phyloP scores from a whole-genome alignment of 2,329 filamentous ascomycete genomes.

The Apiospora aurea region DNA sequence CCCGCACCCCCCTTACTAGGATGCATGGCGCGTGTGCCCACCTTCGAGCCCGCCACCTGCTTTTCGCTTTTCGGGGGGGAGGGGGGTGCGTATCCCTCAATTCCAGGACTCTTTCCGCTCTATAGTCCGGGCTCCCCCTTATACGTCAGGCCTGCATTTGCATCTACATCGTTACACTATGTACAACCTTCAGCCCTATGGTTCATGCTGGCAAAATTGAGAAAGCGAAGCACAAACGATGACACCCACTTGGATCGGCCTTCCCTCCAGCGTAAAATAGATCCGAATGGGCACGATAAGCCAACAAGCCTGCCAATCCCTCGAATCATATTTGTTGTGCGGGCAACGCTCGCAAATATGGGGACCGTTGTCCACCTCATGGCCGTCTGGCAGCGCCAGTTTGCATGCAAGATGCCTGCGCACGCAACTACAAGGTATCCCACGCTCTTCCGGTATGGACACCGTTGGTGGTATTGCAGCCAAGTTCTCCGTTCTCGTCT shows the following conservation, averaged over 20 bases:
- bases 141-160: constrained; percentile 17
- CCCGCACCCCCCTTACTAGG: constrained; percentile 7
- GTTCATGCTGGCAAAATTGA: neutral
- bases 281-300: neutral
- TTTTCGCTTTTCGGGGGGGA: neutral
- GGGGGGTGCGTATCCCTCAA: neutral
- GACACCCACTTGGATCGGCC: neutral
- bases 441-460: neutral
- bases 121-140: neutral
- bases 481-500: neutral
- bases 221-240: neutral
- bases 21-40: constrained; percentile 4
- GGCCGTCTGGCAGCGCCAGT: neutral
- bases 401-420: neutral
- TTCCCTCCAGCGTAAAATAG: neutral
- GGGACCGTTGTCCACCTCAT: no score
- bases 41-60: neutral
- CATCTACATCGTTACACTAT: constrained; percentile 14
- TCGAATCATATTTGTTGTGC: neutral
- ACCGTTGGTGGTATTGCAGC: neutral
- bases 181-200: constrained; percentile 17
- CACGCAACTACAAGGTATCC: neutral
- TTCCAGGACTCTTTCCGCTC: neutral
- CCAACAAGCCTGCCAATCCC: neutral
- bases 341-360: neutral